Evolutionary conservation across 768 basidiomycete genomes (phyloP).

Genomic region (Tulasnella sp.): DNA sequence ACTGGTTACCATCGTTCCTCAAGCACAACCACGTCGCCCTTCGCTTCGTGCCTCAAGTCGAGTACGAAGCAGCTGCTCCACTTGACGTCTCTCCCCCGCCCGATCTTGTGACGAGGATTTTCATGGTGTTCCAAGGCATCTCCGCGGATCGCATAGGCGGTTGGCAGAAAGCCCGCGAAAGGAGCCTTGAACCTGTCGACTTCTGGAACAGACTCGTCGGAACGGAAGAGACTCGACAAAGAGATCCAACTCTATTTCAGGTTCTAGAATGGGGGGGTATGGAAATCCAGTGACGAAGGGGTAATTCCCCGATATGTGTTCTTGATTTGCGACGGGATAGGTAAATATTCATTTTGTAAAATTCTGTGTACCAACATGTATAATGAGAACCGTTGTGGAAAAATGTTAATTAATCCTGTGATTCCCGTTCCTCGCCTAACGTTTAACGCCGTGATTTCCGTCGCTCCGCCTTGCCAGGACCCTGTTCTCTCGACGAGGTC

Average conservation of each 20-base stretch:
- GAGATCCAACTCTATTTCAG: background rate
- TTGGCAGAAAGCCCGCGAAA: background rate
- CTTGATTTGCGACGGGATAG: background rate
- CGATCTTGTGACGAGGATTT: conserved; percentile 44
- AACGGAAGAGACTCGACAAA: background rate
- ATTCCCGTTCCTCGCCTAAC: too few relatives aligned
- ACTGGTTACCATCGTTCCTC: conserved; percentile 46
- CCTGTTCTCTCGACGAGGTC: too few relatives aligned
- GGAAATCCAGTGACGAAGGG: conserved; percentile 15
- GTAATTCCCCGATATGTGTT: background rate
- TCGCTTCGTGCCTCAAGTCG: conserved; percentile 45
- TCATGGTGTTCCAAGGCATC: conserved; percentile 48
- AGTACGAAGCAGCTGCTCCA: conserved; percentile 43
- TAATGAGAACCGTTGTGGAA: background rate
- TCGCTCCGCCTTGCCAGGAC: too few relatives aligned
- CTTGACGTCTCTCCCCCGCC: conserved; percentile 42
- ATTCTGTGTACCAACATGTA: background rate
- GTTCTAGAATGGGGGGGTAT: conserved; percentile 28
- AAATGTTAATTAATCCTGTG: too few relatives aligned
- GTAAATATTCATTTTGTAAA: background rate
- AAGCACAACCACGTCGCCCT: conserved; percentile 44
- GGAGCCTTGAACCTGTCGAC: background rate
- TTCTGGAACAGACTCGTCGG: background rate
- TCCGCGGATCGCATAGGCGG: conserved; percentile 26
- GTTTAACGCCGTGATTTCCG: too few relatives aligned